phyloP scores from a whole-genome alignment of 805 yeast species.

The Cyberlindnera xishuangbannaensis region DNA sequence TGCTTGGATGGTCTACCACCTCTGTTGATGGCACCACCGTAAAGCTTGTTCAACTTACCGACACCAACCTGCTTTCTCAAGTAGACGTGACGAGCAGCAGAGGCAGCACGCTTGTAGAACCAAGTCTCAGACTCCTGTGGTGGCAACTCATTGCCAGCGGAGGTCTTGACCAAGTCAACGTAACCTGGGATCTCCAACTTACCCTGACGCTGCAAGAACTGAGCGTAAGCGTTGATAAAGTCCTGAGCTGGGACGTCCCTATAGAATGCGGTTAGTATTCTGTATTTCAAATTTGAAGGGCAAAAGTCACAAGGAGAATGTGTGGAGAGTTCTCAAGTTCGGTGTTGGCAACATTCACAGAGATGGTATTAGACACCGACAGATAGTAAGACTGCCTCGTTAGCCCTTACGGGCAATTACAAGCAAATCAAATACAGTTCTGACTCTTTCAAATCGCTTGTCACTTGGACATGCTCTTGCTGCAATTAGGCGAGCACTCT shows the following conservation, averaged over 20 bases:
- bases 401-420: too few species aligned
- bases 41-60: constrained; percentile 96
- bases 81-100: constrained; percentile 99
- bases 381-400: too few species aligned
- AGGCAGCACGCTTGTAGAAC: constrained; percentile 99
- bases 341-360: too few species aligned
- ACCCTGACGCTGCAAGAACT: constrained; percentile 99
- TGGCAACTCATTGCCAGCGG: constrained; percentile 98
- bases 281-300: background rate
- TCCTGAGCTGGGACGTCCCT: constrained; percentile 99
- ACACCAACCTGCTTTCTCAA: constrained; percentile 99
- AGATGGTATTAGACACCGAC: too few species aligned
- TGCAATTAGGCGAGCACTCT: too few species aligned
- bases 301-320: too few species aligned
- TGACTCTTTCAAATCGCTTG: too few species aligned
- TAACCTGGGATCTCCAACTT: constrained; percentile 99
- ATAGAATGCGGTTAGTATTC: constrained; percentile 24
- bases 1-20: constrained; percentile 98
- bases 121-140: constrained; percentile 99
- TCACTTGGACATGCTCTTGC: too few species aligned
- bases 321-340: too few species aligned
- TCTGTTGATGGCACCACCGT: constrained; percentile 99
- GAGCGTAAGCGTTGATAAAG: constrained; percentile 98
- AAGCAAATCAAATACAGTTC: too few species aligned
- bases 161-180: constrained; percentile 99